Evolutionary conservation across 768 basidiomycete genomes (phyloP), one percentile per base, ranked within the genome.

Genomic region (Phaffia australis): DNA sequence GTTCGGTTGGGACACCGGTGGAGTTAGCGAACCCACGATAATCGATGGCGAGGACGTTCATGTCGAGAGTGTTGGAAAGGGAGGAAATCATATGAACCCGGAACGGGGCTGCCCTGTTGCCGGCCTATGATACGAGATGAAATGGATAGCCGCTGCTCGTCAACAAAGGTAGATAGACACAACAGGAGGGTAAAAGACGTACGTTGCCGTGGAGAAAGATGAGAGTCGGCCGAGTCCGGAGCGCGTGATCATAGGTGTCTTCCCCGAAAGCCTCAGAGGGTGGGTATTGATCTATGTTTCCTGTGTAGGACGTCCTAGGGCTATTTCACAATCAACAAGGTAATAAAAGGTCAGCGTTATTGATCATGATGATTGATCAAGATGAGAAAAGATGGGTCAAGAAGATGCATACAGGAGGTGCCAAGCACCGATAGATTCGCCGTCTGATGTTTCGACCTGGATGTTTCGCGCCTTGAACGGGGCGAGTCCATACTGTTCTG

Each of bases 181-280:
- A 1, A 47, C 1, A 25, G 27, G 19, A 9, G 19, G 25, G 49
- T 51, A 9, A 30, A 5, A 56, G 1, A 68, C 75, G 32, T 19
- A 77, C 76, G 69, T 94, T 94, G 14, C 94, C 94, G 70, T 97
- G 94, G 52, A 93, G 80, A 77, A 88, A 94, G n/a, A 97, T 79
- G n/a, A 94, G 78, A 0, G 87, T 92, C 0, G 89, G 89, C 30
- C 81, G 76, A 0, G 77, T 70, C 16, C 77, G 75, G 21, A 92
- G 75, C 1, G 88, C 86, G 23, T 77, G 70, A 19, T 79, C 73
- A 47, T 89, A 78, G 52, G 81, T 79, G 2, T 77, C 72, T 19
- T 79, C 75, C 21, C 78, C 54, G 3, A 73, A 73, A 0, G 75
- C 11, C 23, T 46, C 5, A 15, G 46, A 11, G 14, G 67, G 67